These are phyloP conservation scores for Amaranthus tricolor DNA, from an alignment of 179 eudicot genomes.

Conservation along the genomic window DNA sequence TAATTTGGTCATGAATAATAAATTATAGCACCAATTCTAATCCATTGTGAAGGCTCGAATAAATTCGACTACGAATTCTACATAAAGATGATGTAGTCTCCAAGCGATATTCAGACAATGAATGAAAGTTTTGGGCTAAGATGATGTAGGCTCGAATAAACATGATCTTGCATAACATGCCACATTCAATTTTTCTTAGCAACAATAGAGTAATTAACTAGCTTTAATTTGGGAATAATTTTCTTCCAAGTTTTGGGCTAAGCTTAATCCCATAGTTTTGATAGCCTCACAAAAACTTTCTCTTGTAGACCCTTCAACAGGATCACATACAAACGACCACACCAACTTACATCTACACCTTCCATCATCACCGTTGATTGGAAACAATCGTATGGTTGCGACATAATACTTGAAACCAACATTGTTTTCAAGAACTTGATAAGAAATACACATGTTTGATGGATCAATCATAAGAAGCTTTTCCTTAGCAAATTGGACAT, in stretches of 20 bases:
- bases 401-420: slow-evolving; percentile 36
- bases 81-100: too few relatives aligned
- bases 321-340: slow-evolving; percentile 73
- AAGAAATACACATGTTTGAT: slow-evolving; percentile 27
- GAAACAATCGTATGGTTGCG: slow-evolving; percentile 27
- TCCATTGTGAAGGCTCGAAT: too few relatives aligned
- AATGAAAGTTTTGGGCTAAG: too few relatives aligned
- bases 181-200: too few relatives aligned
- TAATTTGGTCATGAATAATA: too few relatives aligned
- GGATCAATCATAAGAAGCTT: slow-evolving; percentile 30
- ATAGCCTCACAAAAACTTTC: slow-evolving; percentile 40
- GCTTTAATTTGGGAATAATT: slow-evolving; percentile 15
- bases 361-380: slow-evolving; percentile 25
- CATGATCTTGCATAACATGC: too few relatives aligned
- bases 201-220: too few relatives aligned
- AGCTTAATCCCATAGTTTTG: slow-evolving; percentile 29
- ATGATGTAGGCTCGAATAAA: too few relatives aligned
- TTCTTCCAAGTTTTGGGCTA: slow-evolving; percentile 50
- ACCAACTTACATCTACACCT: slow-evolving; percentile 51
- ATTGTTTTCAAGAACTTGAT: slow-evolving; percentile 36
- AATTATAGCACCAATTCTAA: too few relatives aligned
- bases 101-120: too few relatives aligned
- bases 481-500: slow-evolving; percentile 29
- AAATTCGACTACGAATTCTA: too few relatives aligned
- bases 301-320: slow-evolving; percentile 54